Percentiles rank a stretch among this genome's conserved stretches.
These are phyloP conservation scores for Debaryomyces maramus DNA, from an alignment of 805 yeast species.

Conservation along the genomic window DNA sequence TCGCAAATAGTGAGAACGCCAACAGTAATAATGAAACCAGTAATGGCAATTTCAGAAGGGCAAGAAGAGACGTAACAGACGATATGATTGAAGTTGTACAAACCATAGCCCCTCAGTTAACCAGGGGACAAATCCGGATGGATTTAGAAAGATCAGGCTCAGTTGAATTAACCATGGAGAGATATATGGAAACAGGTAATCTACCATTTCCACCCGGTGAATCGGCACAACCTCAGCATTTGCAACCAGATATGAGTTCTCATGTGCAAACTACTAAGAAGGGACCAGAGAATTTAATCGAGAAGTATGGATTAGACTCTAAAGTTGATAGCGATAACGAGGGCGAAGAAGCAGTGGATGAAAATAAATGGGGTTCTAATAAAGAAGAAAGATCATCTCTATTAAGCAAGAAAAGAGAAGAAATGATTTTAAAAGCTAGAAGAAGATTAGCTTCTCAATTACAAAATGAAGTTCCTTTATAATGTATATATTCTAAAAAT, in stretches of 20 bases:
- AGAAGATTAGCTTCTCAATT: slow-evolving; percentile 47
- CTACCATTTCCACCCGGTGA: slow-evolving; percentile 58
- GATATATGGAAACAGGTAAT: slow-evolving; percentile 58
- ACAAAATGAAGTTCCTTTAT: slow-evolving; percentile 22
- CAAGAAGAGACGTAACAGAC: slow-evolving; percentile 52
- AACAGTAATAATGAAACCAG: slow-evolving; percentile 8
- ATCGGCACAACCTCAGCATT: slow-evolving; percentile 12
- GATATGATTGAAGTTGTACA: slow-evolving; percentile 86
- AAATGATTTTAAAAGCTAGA: slow-evolving; percentile 44
- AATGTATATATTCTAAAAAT: background rate
- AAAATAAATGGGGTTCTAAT: slow-evolving; percentile 23
- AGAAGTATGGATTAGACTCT: slow-evolving; percentile 44
- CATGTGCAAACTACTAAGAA: background rate
- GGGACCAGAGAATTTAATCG: slow-evolving; percentile 27
- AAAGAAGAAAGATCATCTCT: slow-evolving; percentile 19
- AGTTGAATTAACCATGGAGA: slow-evolving; percentile 77
- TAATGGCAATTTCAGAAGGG: slow-evolving; percentile 13
- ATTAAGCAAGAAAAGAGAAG: slow-evolving; percentile 33
- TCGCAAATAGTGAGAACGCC: background rate
- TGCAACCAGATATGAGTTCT: slow-evolving; percentile 5
- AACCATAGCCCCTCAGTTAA: slow-evolving; percentile 73
- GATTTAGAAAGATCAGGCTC: slow-evolving; percentile 78
- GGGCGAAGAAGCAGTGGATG: slow-evolving; percentile 30
- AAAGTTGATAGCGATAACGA: slow-evolving; percentile 19
- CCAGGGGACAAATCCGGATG: slow-evolving; percentile 66